A percentile compares a stretch with the other conserved stretches of the same genome.
Evolutionary conservation across 805 yeast genomes (phyloP).

Genomic region (Cyberlindnera suaveolens): DNA sequence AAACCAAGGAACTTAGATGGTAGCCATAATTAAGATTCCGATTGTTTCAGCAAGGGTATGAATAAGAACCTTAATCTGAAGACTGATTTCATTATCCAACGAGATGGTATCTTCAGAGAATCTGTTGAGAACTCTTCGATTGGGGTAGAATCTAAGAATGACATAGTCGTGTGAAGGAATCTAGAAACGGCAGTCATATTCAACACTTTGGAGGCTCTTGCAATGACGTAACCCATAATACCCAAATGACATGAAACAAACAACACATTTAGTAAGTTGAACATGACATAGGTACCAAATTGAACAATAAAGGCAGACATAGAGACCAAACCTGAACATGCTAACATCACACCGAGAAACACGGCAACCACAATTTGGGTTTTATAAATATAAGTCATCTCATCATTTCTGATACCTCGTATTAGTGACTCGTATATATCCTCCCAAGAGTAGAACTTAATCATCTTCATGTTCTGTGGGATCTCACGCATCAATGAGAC

Average conservation of each 20-base stretch:
- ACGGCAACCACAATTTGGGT: no score
- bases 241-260: conserved; percentile 36
- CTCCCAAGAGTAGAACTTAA: conserved; percentile 87
- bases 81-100: conserved; percentile 71
- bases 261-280: conserved; percentile 41
- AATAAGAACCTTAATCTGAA: conserved; percentile 56
- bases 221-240: conserved; percentile 42
- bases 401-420: no score
- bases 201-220: conserved; percentile 48
- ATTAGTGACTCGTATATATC: conserved; percentile 54
- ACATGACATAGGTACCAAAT: conserved; percentile 64
- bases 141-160: conserved; percentile 80
- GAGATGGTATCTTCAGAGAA: conserved; percentile 83
- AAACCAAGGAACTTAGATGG: conserved; percentile 70
- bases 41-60: conserved; percentile 47
- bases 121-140: conserved; percentile 79
- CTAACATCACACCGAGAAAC: no score
- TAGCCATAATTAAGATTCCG: conserved; percentile 61
- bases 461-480: conserved; percentile 54
- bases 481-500: conserved; percentile 57
- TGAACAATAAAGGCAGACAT: no score
- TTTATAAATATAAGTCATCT: no score
- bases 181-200: conserved; percentile 55
- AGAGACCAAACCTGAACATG: no score
- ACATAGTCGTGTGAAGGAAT: conserved; percentile 76